Evolutionary conservation across 2,329 filamentous ascomycete genomes (phyloP).

Genomic region (Pleomassaria siparia): DNA sequence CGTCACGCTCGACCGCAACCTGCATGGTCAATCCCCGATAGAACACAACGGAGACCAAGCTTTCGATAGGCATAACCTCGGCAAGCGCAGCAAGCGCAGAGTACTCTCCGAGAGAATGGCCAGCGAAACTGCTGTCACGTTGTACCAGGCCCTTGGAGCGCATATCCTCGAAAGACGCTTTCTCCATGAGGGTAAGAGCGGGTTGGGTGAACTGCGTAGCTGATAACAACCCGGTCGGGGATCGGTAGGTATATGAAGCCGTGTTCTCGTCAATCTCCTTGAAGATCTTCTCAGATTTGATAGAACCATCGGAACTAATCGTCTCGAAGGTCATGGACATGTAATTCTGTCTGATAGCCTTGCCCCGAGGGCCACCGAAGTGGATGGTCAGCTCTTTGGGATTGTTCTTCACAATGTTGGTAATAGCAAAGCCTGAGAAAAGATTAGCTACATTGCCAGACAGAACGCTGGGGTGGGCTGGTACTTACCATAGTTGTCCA

Average conservation of each 20-base stretch:
- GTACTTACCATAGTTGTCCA: conserved; percentile 90
- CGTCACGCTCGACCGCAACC: conserved; percentile 96
- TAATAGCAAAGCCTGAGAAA: conserved; percentile 82
- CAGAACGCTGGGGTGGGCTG: conserved; percentile 5
- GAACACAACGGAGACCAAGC: conserved; percentile 96
- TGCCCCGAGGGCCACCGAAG: conserved; percentile 94
- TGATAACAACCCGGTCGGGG: conserved; percentile 89
- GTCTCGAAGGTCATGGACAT: conserved; percentile 99
- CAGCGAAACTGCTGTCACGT: conserved; percentile 93
- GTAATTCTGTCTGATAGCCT: conserved; percentile 97
- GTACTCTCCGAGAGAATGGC: conserved; percentile 97
- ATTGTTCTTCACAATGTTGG: conserved; percentile 99
- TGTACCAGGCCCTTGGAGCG: conserved; percentile 94
- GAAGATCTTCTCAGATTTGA: conserved; percentile 99
- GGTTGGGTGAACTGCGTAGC: conserved; percentile 99
- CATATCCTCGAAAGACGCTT: conserved; percentile 99
- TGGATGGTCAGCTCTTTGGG: conserved; percentile 98
- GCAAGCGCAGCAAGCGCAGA: conserved; percentile 93
- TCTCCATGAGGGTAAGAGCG: conserved; percentile 97
- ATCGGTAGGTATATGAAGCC: conserved; percentile 94
- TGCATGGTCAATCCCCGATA: conserved; percentile 99
- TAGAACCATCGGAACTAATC: conserved; percentile 84
- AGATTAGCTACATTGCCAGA: conserved; percentile 17
- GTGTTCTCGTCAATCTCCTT: conserved; percentile 94
- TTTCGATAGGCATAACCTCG: conserved; percentile 99